Evolutionary conservation across 768 basidiomycete genomes (phyloP).

Genomic region (Trametes villosa): DNA sequence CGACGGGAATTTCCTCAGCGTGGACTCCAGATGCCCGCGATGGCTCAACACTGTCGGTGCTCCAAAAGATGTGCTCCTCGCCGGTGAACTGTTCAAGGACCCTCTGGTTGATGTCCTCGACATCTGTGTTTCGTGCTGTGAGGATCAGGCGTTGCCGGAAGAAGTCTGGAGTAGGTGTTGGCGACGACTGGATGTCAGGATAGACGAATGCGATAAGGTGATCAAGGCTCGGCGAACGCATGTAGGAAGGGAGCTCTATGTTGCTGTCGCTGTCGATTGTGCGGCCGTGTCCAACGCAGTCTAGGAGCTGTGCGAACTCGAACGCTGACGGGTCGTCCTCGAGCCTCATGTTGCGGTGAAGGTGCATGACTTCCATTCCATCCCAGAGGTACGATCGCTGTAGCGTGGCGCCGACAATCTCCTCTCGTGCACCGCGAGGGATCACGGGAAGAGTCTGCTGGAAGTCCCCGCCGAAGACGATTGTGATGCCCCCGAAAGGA

Average conservation of each 20-base stretch:
- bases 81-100: constrained; percentile 28
- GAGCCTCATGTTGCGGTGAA: no score
- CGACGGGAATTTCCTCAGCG: no score
- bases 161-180: constrained; percentile 26
- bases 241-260: no score
- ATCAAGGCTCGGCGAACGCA: no score
- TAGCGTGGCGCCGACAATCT: constrained; percentile 41
- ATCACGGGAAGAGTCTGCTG: constrained; percentile 52
- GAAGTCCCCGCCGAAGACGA: constrained; percentile 51
- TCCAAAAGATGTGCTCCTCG: constrained; percentile 21
- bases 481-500: constrained; percentile 49
- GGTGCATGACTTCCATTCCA: no score
- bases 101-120: constrained; percentile 37
- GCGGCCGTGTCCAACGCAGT: no score
- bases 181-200: no score
- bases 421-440: constrained; percentile 37
- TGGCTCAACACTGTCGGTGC: constrained; percentile 32
- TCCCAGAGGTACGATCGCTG: constrained; percentile 1
- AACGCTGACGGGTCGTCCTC: no score
- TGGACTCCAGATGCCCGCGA: no score
- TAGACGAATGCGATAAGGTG: no score
- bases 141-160: constrained; percentile 40
- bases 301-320: no score
- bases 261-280: no score
- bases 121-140: constrained; percentile 19